Evolutionary conservation across 495 filamentous ascomycete genomes (phyloP), one percentile per base, ranked within the genome.

Genomic region (Terfezia claveryi): DNA sequence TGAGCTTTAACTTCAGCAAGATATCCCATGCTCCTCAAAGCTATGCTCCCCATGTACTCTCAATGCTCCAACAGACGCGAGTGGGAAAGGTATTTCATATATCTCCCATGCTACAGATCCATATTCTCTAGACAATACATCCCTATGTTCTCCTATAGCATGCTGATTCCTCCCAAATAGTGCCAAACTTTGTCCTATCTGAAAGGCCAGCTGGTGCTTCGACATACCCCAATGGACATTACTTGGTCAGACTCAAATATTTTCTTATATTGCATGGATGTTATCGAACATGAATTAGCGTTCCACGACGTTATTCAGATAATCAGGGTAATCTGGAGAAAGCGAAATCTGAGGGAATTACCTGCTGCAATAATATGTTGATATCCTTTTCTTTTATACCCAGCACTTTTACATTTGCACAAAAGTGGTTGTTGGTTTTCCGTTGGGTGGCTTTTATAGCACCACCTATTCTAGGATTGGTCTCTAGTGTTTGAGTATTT

Each of bases 201-300:
- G 80, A 85, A 54, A 77, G 73, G 23, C 91, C 91, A 51, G 83
- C 86, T 32, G 86, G 83, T 44, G 94, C 86, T 56, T 83, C 77
- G 59, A 66, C 70, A 6, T 94, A 81, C 65, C 81, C 84, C 8
- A 76, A 83, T 64, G 91, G 92, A 51, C 92, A 96, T 65, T 98
- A 98, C 65, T 76, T 98, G 16, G 76, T 96, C 91, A 14, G 91
- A 98, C 68, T 96, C 91, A 50, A 98, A 98, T 74, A 88, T 83
- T 56, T 80, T 98, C 46, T 76, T 98, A 46, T 91, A 83, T 67
- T 89, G 84, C 58, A 93, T 96, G 83, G 91, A 98, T 65, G 70
- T 94, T 23, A 92, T 96, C 61, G 91, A 98, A 69, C 83, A 92
- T 58, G 82, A 80, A 37, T 80, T 81, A 10, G 86, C 84, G 8